A percentile compares a stretch with the other conserved stretches of the same genome.
Evolutionary conservation across 192 early-diverging fungal species (phyloP).

Genomic region (Backusella morwellensis): DNA sequence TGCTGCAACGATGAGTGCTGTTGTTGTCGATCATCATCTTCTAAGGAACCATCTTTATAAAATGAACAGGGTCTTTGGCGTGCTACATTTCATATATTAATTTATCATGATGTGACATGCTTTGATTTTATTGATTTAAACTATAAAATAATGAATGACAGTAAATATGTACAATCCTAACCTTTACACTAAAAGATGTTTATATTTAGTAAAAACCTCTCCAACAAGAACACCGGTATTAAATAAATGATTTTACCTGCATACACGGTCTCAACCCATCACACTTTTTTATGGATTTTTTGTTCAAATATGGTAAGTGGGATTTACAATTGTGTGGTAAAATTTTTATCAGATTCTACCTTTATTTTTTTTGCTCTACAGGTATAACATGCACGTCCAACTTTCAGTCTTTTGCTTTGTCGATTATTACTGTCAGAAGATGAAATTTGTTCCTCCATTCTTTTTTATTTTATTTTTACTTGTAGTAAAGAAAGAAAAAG

Average conservation of each 20-base stretch:
- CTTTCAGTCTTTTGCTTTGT: conserved; percentile 15
- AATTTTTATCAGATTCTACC: conserved; percentile 7
- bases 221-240: background rate
- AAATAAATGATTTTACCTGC: conserved; percentile 15
- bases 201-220: background rate
- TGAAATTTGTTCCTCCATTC: background rate
- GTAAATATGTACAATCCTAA: background rate
- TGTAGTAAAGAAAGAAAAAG: background rate
- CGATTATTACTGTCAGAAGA: background rate
- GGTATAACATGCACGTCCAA: conserved; percentile 17
- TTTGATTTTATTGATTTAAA: background rate
- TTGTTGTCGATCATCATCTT: background rate
- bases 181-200: conserved; percentile 22
- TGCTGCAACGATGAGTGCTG: background rate
- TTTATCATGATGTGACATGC: background rate
- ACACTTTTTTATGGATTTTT: conserved; percentile 13
- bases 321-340: background rate
- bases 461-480: background rate
- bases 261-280: conserved; percentile 29
- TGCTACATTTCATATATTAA: conserved; percentile 10
- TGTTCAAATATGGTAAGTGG: background rate
- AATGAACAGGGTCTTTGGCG: conserved; percentile 30
- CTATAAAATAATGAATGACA: background rate
- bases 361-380: conserved; percentile 23
- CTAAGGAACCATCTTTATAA: conserved; percentile 24